Conservation (phyloP, 495 filamentous ascomycete species). For the Penicillium tannophilum region DNA sequence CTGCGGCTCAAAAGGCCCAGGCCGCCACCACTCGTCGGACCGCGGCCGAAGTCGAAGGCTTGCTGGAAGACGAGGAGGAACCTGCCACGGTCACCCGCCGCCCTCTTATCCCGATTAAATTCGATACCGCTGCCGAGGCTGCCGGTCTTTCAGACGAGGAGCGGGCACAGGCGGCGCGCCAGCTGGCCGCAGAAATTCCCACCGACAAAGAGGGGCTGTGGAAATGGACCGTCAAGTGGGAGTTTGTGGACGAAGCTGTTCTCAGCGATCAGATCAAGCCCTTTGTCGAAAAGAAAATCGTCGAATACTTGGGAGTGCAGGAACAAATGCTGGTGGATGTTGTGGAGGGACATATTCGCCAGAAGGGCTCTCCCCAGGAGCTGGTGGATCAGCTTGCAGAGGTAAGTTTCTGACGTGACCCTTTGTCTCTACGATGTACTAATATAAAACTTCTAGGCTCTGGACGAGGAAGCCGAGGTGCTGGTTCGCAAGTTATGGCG, state of each 20-base stretch:
- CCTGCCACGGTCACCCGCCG: slow-evolving; percentile 69
- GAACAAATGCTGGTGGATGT: slow-evolving; percentile 95
- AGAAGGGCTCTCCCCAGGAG: slow-evolving; percentile 73
- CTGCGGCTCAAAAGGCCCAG: slow-evolving; percentile 79
- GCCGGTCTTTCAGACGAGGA: slow-evolving; percentile 81
- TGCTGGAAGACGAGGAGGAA: slow-evolving; percentile 93
- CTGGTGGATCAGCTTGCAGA: slow-evolving; percentile 83
- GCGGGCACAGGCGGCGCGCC: slow-evolving; percentile 71
- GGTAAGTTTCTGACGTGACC: slow-evolving; percentile 51
- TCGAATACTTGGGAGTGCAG: slow-evolving; percentile 94
- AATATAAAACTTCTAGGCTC: slow-evolving; percentile 58
- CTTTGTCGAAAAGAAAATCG: slow-evolving; percentile 97
- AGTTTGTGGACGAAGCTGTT: slow-evolving; percentile 83
- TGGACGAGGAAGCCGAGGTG: slow-evolving; percentile 93
- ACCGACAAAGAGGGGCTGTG: slow-evolving; percentile 84
- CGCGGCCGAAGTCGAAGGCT: slow-evolving; percentile 87
- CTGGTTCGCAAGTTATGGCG: slow-evolving; percentile 97
- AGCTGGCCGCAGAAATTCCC: slow-evolving; percentile 88
- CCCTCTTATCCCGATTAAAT: slow-evolving; percentile 88
- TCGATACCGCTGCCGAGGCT: slow-evolving; percentile 72
- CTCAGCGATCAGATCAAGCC: slow-evolving; percentile 86
- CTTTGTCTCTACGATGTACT: slow-evolving; percentile 24
- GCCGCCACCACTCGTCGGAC: slow-evolving; percentile 75
- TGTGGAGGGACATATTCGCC: slow-evolving; percentile 83
- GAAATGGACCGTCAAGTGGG: slow-evolving; percentile 92